phyloP scores from a whole-genome alignment of 2,329 filamentous ascomycete species.

The Epichloe brachyelytri region DNA sequence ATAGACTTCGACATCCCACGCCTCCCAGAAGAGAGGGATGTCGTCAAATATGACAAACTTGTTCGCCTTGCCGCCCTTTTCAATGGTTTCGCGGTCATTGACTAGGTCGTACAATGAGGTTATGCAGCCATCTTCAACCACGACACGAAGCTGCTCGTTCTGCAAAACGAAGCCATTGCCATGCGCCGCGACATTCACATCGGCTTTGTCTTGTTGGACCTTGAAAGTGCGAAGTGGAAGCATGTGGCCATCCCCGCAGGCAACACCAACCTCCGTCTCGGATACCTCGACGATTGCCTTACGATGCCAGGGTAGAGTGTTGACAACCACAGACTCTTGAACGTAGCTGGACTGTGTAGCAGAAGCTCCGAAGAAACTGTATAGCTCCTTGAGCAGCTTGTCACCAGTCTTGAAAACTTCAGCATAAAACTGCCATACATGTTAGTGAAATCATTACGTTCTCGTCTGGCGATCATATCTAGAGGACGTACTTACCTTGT shows the following conservation, averaged over 20 bases:
- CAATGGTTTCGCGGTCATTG: conserved; percentile 64
- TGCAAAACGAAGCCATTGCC: conserved; percentile 59
- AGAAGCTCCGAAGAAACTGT: conserved; percentile 52
- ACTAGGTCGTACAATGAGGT: conserved; percentile 70
- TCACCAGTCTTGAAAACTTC: conserved; percentile 68
- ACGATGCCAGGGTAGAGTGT: conserved; percentile 79
- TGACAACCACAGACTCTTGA: conserved; percentile 52
- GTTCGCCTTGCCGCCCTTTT: conserved; percentile 64
- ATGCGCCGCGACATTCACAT: conserved; percentile 39
- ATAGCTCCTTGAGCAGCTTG: conserved; percentile 56
- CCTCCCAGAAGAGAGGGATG: conserved; percentile 94
- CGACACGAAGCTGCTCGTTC: conserved; percentile 64
- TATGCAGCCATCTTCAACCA: conserved; percentile 63
- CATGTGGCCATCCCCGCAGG: conserved; percentile 42
- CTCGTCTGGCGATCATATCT: not conserved
- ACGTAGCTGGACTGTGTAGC: conserved; percentile 26
- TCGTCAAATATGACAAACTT: conserved; percentile 94
- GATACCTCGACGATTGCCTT: conserved; percentile 59
- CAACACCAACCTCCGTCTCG: conserved; percentile 37
- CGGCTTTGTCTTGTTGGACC: conserved; percentile 27
- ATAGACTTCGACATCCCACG: conserved; percentile 96
- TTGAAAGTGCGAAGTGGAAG: conserved; percentile 39
- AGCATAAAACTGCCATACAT: conserved; percentile 52
- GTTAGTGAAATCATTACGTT: conserved; percentile 12
- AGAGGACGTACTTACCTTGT: conserved; percentile 40